Evolutionary conservation across 148 eudicot species (phyloP).

Genomic region (Dysphania ambrosioides): DNA sequence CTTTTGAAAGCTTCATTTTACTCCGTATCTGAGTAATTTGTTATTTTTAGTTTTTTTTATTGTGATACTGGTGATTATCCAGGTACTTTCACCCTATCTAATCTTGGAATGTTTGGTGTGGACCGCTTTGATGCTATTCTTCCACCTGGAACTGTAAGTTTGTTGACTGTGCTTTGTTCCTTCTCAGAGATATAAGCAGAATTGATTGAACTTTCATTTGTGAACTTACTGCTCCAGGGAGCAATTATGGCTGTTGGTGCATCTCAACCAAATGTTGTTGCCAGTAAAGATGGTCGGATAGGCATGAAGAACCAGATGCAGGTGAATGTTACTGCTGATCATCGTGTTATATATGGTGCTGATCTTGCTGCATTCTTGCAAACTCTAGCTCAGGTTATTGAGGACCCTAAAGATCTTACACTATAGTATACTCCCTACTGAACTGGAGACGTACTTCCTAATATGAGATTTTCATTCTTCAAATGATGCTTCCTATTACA

Average conservation of each 20-base stretch:
- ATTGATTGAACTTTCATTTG: not conserved
- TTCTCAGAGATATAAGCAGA: not conserved
- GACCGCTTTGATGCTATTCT: slow-evolving; percentile 98
- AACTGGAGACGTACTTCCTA: slow-evolving; percentile 11
- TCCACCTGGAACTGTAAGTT: slow-evolving; percentile 95
- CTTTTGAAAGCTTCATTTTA: not conserved
- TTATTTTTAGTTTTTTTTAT: slow-evolving; percentile 15
- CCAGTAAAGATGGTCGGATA: slow-evolving; percentile 85
- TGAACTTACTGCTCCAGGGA: slow-evolving; percentile 36
- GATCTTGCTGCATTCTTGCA: slow-evolving; percentile 95
- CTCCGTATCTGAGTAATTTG: slow-evolving; percentile 11
- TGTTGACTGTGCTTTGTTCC: not conserved
- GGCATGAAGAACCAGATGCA: slow-evolving; percentile 98
- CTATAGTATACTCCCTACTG: slow-evolving; percentile 34
- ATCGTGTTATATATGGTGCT: slow-evolving; percentile 95
- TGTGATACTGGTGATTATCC: slow-evolving; percentile 24
- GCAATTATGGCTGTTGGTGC: slow-evolving; percentile 99
- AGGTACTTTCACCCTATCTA: slow-evolving; percentile 95
- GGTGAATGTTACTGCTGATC: slow-evolving; percentile 99
- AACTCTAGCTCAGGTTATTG: slow-evolving; percentile 81
- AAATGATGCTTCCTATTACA: slow-evolving; percentile 14
- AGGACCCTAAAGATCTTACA: slow-evolving; percentile 92
- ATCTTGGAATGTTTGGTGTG: slow-evolving; percentile 95
- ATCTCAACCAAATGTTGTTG: slow-evolving; percentile 81
- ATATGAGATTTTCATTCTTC: not conserved